Evolutionary conservation across 1,139 yeast species (phyloP), one percentile per base, ranked within the genome.

Genomic region (Diutina catenulata): DNA sequence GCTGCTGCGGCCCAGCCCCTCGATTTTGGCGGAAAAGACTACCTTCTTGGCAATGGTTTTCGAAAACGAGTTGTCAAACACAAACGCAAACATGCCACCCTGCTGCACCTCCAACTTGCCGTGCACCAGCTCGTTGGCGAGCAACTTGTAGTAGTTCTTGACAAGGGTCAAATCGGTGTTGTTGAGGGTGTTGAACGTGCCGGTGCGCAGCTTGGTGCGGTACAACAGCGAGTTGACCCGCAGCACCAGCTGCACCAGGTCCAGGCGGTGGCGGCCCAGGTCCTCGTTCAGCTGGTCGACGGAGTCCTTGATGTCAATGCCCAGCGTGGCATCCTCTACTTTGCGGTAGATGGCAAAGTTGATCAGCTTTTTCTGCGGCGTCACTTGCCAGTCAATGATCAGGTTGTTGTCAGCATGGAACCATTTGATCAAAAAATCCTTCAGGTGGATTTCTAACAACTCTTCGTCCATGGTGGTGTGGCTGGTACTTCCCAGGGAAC

Each of bases 341-440:
- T 66, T 67, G 38, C 63, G 57, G 51, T 76, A 80, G 36, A 77
- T 64, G 9, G 81, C 76, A 49, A 77, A 71, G 48, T 75, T 74
- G 47, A 88, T 77, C n/a, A 94, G 81, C 51, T 78, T 80, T 53
- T 82, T 87, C 49, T 80, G 56, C 2, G 97, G 96, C 50, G 79
- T 81, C 37, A 86, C 70, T 51, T 80, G 88, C 81, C 93, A 91
- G 45, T 74, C 74, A 35, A 88, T 70, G 19, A 69, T 57, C 23
- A 80, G 72, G 43, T 76, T 71, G 33, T 75, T 80, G 0, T 83
- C 80, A 7, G 80, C 84, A 45, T 77, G 73, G 42, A 87, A 76
- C 97, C 97, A 91, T 49, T 88, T 84, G 50, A 88, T 82, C 46
- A 87, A 73, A 52, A 83, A 88, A 42, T 91, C 82, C 54, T 84